These are phyloP conservation scores for Pythium guiyangense DNA, from an alignment of 352 stramenopile genomes.

Conservation along the genomic window DNA sequence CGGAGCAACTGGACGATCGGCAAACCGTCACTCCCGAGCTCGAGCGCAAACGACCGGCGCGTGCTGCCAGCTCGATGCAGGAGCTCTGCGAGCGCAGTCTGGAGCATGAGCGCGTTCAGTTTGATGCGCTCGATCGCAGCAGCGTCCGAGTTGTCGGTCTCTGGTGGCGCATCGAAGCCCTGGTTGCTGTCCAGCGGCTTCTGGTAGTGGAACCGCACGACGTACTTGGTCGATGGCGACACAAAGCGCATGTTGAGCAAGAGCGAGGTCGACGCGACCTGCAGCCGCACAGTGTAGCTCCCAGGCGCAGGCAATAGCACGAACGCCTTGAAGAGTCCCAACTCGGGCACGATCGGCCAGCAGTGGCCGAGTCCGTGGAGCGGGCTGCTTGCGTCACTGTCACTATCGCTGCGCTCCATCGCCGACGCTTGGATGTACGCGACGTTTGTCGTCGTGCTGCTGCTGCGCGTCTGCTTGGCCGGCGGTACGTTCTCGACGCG, in stretches of 20 bases:
- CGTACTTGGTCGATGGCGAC: constrained; percentile 19
- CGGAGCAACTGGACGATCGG: constrained; percentile 45
- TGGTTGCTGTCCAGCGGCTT: constrained; percentile 38
- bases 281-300: constrained; percentile 25
- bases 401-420: neutral
- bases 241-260: constrained; percentile 36
- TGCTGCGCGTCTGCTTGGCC: constrained; percentile 4
- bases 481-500: constrained; percentile 14
- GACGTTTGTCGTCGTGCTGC: constrained; percentile 19
- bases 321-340: constrained; percentile 58
- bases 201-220: constrained; percentile 71
- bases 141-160: constrained; percentile 51
- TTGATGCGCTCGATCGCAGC: constrained; percentile 44
- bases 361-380: constrained; percentile 12
- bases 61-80: constrained; percentile 33
- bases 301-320: constrained; percentile 46
- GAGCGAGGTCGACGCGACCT: constrained; percentile 9
- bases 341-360: constrained; percentile 38
- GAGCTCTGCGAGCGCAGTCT: constrained; percentile 55
- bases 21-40: constrained; percentile 45
- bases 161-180: constrained; percentile 50
- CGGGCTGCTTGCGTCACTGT: neutral
- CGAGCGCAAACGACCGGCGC: constrained; percentile 42
- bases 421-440: constrained; percentile 9
- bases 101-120: constrained; percentile 49